These are phyloP conservation scores for Pythium vanterpoolii DNA, from an alignment of 352 stramenopile species.

Conservation along the genomic window DNA sequence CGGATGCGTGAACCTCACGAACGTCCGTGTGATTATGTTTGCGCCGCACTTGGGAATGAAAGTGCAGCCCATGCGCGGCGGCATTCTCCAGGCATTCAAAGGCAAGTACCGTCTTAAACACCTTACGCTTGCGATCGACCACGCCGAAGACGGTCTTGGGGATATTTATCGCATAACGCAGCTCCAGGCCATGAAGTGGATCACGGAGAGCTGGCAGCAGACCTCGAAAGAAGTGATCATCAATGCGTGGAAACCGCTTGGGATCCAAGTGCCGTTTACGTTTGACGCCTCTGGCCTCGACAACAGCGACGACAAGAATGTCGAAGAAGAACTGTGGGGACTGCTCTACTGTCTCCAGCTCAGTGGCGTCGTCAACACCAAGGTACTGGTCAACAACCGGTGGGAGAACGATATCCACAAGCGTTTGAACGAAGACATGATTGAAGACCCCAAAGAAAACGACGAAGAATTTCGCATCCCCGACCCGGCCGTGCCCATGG, in stretches of 20 bases:
- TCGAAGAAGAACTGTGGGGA: slow-evolving; percentile 84
- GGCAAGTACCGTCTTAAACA: slow-evolving; percentile 86
- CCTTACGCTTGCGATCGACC: slow-evolving; percentile 79
- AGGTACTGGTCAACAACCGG: slow-evolving; percentile 84
- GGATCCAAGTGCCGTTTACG: slow-evolving; percentile 54
- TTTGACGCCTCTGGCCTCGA: slow-evolving; percentile 53
- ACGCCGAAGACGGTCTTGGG: slow-evolving; percentile 69
- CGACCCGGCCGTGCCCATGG: slow-evolving; percentile 37
- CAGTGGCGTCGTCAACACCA: slow-evolving; percentile 82
- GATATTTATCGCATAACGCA: slow-evolving; percentile 83
- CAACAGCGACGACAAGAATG: slow-evolving; percentile 74
- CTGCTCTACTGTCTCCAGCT: slow-evolving; percentile 84
- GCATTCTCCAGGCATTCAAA: slow-evolving; percentile 84
- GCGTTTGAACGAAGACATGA: slow-evolving; percentile 86
- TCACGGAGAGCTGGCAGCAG: slow-evolving; percentile 81
- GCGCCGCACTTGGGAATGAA: slow-evolving; percentile 46
- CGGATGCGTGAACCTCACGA: slow-evolving; percentile 76
- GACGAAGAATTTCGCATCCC: slow-evolving; percentile 80
- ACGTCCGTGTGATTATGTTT: slow-evolving; percentile 84
- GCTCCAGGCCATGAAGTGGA: slow-evolving; percentile 85
- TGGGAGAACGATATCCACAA: slow-evolving; percentile 90
- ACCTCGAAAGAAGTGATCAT: slow-evolving; percentile 74
- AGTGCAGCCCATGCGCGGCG: slow-evolving; percentile 80
- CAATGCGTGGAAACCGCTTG: slow-evolving; percentile 75
- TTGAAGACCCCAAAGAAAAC: slow-evolving; percentile 78